Evolutionary conservation across 208 protist species (phyloP), one percentile per base, ranked within the genome.

Genomic region (Acanthamoeba polyphaga): DNA sequence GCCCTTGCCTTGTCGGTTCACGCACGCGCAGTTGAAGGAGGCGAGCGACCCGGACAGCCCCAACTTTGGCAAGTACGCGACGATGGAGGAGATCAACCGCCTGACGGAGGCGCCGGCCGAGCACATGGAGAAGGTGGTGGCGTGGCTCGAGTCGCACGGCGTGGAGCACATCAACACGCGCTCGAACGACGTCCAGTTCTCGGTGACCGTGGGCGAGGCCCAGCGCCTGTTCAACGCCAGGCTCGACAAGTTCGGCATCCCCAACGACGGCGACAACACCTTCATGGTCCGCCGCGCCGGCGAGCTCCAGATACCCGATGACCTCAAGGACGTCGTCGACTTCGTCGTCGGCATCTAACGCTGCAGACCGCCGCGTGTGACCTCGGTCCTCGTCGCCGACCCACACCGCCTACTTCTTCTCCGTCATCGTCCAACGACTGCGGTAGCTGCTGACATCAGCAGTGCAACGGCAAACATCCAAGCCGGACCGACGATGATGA

Each of bases 1-100:
- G 29, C 34, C 6, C 1, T 60, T 60, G 15, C 19, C 24, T n/a
- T 22, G 62, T 29, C 62, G 27, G 17, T 9, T 32, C 22, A n/a
- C 66, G 24, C 66, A 15, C 46, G 1, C n/a, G 22, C 80, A 88
- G 80, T 38, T 88, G 53, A 55, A 64, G 34, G 62, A 68, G 62
- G 64, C 49, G 38, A 74, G 62, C 87, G 87, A 92, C 87, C 87
- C 87, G 0, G 60, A 92, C 62, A 92, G 62, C 87, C 87, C 87
- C 43, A 58, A 68, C 87, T 92, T 70, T 55, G 87, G 87, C 53
- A 24, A 58, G 43, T 74, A 92, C 27, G 62, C 64, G n/a, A 76
- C 87, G 34, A 68, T 92, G 32, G 64, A 92, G 43, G 87, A 92
- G 60, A 58, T 92, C 43, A 92, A 68, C 55, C 62, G 64, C n/a